Evolutionary conservation across 73 alveolate genomes (phyloP).

Genomic region (Paramecium tetraurelia): DNA sequence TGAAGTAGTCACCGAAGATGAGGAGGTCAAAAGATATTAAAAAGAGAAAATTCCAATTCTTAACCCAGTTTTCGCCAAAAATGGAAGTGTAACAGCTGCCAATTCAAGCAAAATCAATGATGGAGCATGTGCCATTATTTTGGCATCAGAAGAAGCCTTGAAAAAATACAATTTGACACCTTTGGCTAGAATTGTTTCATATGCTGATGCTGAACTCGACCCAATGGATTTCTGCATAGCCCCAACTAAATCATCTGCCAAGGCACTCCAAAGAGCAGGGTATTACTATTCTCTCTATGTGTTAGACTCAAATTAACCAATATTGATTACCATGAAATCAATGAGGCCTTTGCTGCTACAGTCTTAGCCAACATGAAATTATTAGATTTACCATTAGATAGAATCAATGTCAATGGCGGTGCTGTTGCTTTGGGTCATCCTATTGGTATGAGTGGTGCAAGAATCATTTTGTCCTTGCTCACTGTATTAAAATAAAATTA

Average conservation of each 20-base stretch:
- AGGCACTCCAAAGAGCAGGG: slow-evolving; percentile 63
- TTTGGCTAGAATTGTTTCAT: slow-evolving; percentile 76
- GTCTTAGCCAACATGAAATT: slow-evolving; percentile 79
- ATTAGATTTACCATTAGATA: slow-evolving; percentile 62
- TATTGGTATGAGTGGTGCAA: slow-evolving; percentile 82
- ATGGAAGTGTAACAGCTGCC: slow-evolving; percentile 85
- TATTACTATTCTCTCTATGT: neutral
- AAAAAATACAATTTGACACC: slow-evolving; percentile 79
- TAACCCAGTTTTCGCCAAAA: slow-evolving; percentile 80
- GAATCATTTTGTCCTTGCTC: slow-evolving; percentile 73
- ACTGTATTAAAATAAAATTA: slow-evolving; percentile 72
- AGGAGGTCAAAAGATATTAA: slow-evolving; percentile 77
- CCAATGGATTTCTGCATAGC: slow-evolving; percentile 88
- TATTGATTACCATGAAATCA: slow-evolving; percentile 77
- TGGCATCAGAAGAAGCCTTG: slow-evolving; percentile 79
- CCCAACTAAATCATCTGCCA: slow-evolving; percentile 75
- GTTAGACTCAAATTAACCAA: slow-evolving; percentile 57
- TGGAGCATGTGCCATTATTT: slow-evolving; percentile 79
- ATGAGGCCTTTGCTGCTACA: slow-evolving; percentile 88
- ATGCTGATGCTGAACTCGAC: slow-evolving; percentile 80
- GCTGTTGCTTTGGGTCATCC: slow-evolving; percentile 91
- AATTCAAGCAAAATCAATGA: slow-evolving; percentile 82
- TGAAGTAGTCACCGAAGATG: slow-evolving; percentile 75
- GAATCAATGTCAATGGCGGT: slow-evolving; percentile 80
- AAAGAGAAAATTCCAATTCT: slow-evolving; percentile 77